Conservation (phyloP, 1,139 yeast genomes). For the Hyphopichia buzzinii region DNA sequence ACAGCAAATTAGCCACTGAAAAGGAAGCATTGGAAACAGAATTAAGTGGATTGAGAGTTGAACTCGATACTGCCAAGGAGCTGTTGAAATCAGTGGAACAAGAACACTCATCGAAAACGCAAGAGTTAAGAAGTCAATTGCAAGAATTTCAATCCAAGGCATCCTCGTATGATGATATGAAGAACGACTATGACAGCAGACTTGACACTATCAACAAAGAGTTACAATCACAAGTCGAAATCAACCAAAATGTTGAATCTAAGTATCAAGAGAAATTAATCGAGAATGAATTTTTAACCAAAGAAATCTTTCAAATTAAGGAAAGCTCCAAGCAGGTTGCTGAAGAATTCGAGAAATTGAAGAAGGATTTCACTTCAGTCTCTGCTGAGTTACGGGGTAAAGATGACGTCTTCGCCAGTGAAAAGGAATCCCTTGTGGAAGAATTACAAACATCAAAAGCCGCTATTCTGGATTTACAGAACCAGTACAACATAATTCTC, state of each 20-base stretch:
- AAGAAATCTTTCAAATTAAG: constrained; percentile 42
- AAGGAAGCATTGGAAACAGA: constrained; percentile 21
- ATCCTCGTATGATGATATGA: constrained; percentile 32
- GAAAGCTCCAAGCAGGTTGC: constrained; percentile 39
- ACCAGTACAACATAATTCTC: constrained; percentile 66
- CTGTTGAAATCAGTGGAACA: constrained; percentile 16
- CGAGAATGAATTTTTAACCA: constrained; percentile 56
- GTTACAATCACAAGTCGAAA: constrained; percentile 48
- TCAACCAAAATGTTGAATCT: constrained; percentile 48
- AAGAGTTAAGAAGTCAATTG: constrained; percentile 24
- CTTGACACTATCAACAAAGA: constrained; percentile 36
- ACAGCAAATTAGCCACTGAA: constrained; percentile 19
- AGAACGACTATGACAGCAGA: constrained; percentile 34
- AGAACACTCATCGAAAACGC: constrained; percentile 14
- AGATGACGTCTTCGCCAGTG: constrained; percentile 23
- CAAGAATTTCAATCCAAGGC: constrained; percentile 27
- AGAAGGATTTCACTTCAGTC: constrained; percentile 18
- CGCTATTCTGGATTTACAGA: constrained; percentile 54
- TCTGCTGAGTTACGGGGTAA: constrained; percentile 21
- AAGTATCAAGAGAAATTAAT: constrained; percentile 59
- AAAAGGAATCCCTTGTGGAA: constrained; percentile 42
- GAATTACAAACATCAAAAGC: constrained; percentile 47
- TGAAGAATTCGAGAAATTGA: constrained; percentile 31
- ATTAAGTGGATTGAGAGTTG: constrained; percentile 14
- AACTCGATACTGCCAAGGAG: constrained; percentile 12